These are phyloP conservation scores for Psidium friedrichsthalianum DNA, from an alignment of 345 rosid species.

Conservation along the genomic window DNA sequence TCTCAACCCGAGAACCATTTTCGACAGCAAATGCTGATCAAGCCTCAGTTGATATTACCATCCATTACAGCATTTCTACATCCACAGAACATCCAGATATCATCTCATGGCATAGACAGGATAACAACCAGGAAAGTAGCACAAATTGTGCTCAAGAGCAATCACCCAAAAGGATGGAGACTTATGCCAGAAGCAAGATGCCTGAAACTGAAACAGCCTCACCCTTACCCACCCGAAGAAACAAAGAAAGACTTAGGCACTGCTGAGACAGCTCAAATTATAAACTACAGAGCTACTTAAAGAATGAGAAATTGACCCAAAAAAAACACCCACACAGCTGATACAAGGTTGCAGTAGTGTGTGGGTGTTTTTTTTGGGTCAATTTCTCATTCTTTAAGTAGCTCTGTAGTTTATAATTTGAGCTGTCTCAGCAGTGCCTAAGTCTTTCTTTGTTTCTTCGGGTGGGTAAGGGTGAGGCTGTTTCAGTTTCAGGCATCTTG, in stretches of 20 bases:
- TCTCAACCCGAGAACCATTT: slow-evolving; percentile 61
- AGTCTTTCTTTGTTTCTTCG: not conserved
- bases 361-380: rapidly evolving
- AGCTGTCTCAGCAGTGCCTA: not conserved
- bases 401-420: not conserved
- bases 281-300: not conserved
- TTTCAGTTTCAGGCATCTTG: not conserved
- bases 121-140: not conserved
- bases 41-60: slow-evolving; percentile 2
- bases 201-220: not conserved
- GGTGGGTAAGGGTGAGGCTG: rapidly evolving
- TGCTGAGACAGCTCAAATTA: not conserved
- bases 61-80: slow-evolving; percentile 11
- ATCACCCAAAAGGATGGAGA: not conserved
- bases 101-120: not conserved
- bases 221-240: rapidly evolving
- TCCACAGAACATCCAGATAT: not conserved
- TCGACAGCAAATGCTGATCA: not conserved
- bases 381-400: not conserved
- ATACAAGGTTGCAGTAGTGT: no score
- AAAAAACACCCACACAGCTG: no score
- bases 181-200: not conserved
- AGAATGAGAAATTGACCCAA: not conserved
- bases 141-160: not conserved
- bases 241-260: not conserved